phyloP scores from a whole-genome alignment of 768 basidiomycete genomes.

The Lactifluus volemus region DNA sequence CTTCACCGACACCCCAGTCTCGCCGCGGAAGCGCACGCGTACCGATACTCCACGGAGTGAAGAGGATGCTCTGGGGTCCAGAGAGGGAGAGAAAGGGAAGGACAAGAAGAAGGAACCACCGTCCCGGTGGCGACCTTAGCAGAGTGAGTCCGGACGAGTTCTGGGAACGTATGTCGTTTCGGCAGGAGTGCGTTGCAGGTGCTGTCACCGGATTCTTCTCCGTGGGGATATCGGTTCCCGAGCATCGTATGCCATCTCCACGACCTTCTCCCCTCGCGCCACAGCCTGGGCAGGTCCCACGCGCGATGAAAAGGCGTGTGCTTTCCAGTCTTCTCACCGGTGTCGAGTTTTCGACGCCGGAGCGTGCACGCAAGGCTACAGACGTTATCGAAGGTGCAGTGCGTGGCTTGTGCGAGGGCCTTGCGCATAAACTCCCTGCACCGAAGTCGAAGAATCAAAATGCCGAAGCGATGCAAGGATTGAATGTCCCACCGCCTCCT shows the following conservation, averaged over 20 bases:
- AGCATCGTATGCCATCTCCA: constrained; percentile 10
- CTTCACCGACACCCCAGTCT: constrained; percentile 50
- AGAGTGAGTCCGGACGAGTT: constrained; percentile 70
- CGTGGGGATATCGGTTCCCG: constrained; percentile 37
- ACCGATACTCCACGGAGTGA: constrained; percentile 19
- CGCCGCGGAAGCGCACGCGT: constrained; percentile 48
- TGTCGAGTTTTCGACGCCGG: constrained; percentile 66
- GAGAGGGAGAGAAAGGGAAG: constrained; percentile 21
- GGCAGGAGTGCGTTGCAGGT: constrained; percentile 89
- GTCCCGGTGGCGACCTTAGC: constrained; percentile 42
- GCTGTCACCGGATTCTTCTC: constrained; percentile 92
- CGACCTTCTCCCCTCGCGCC: constrained; percentile 34
- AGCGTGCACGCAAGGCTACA: constrained; percentile 59
- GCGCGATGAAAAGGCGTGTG: constrained; percentile 61
- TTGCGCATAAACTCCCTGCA: constrained; percentile 23
- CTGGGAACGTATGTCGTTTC: constrained; percentile 95
- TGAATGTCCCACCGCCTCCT: constrained; percentile 35
- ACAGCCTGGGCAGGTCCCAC: constrained; percentile 50
- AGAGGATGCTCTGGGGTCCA: constrained; percentile 1
- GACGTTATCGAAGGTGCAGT: constrained; percentile 62
- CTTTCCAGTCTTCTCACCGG: constrained; percentile 58
- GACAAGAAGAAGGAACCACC: constrained; percentile 21
- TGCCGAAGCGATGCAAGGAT: neutral
- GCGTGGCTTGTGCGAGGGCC: constrained; percentile 62
- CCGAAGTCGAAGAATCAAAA: constrained; percentile 7